Base-by-base conservation (phyloP, 1,139 yeast genomes). In the Scheffersomyces quercinus region DNA sequence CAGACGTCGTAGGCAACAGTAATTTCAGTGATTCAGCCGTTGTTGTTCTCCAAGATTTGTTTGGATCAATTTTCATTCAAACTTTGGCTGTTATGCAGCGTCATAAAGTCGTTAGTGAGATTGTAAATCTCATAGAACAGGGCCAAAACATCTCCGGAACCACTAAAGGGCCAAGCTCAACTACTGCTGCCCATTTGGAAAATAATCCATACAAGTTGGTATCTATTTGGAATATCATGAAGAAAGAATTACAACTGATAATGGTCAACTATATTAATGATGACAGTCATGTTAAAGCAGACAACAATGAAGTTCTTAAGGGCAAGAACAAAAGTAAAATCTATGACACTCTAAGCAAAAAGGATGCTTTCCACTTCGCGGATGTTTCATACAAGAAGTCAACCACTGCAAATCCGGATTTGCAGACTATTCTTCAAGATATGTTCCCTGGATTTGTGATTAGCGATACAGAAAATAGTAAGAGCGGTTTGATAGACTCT, bases 51-150 rank as follows among this genome's bases (percentile, higher is more conserved):
- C 82, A 83, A 52, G 91, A 87, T 52, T 70, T 88, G 39, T 86
- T 87, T 53, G 82, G 88, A 60, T 74, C 82, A 2, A 70, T 88
- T 8, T 88, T 86, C 54, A 69, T 81, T 26, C 84, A 82, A 58
- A 65, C 82, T 43, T 66, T 85, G 42, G 75, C 82, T 15, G 82
- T 87, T 5, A 63, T 88, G 24, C 95, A 88, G 64, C 79, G 81
- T 30, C 91, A 88, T 57, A 73, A 85, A 40, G 82, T 85, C 1
- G 73, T 89, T 2, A 70, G 72, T 48, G 89, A 82, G 49, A 76
- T 84, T 9, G 76, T 77, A 20, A 51, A 52, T 28, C 38, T 37
- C 33, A 42, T 48, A 10, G 47, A 47, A 11, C 13, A 16, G 11
- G 33, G 35, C 24, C 13, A 15, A n/a, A 16, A 7, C 13, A 13